A percentile compares a stretch with the other conserved stretches of the same genome.
phyloP scores from a whole-genome alignment of 2,329 filamentous ascomycete species.

The Stemphylium beticola region DNA sequence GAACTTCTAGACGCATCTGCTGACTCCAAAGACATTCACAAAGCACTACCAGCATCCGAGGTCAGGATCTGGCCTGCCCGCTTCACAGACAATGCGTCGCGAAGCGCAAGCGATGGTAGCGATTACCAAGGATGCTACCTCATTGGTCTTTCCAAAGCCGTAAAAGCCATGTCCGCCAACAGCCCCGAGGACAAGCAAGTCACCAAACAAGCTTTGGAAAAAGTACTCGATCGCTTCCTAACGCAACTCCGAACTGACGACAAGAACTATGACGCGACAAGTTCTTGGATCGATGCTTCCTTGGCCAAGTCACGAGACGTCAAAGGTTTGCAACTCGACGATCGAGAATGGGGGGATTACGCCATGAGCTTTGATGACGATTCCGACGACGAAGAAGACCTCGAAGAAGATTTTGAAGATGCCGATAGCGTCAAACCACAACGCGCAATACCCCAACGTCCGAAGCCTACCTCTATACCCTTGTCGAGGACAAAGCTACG shows the following conservation, averaged over 20 bases:
- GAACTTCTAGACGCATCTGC: background rate
- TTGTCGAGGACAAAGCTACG: constrained; percentile 40
- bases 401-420: constrained; percentile 21
- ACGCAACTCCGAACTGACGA: constrained; percentile 43
- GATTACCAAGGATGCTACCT: constrained; percentile 69
- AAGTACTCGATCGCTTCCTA: constrained; percentile 44
- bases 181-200: constrained; percentile 50
- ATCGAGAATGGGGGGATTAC: constrained; percentile 59
- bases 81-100: constrained; percentile 51
- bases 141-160: constrained; percentile 57
- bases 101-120: constrained; percentile 19
- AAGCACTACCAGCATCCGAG: constrained; percentile 58
- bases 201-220: constrained; percentile 53
- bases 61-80: constrained; percentile 68
- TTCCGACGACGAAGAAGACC: constrained; percentile 41
- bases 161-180: background rate
- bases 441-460: constrained; percentile 26
- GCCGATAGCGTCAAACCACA: constrained; percentile 4
- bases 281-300: constrained; percentile 45
- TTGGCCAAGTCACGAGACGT: constrained; percentile 46
- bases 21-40: constrained; percentile 60
- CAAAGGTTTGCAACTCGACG: constrained; percentile 53
- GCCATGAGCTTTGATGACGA: constrained; percentile 51
- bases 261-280: constrained; percentile 44
- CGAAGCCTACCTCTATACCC: constrained; percentile 24